Evolutionary conservation across 192 early-diverging fungal species (phyloP).

Genomic region (Dispira parvispora): DNA sequence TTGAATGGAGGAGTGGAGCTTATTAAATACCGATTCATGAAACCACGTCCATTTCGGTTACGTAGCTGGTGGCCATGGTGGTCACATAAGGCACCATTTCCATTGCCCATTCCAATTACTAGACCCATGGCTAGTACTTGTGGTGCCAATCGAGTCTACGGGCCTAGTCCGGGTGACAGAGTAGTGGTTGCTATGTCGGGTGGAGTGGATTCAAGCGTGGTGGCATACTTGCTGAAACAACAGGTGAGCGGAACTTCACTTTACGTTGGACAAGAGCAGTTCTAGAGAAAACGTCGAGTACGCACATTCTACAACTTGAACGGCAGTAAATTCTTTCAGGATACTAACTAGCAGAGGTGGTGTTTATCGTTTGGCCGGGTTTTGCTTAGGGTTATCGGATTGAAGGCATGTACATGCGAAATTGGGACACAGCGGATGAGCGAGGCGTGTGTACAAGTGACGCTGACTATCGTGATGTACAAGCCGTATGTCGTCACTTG

Average conservation of each 20-base stretch:
- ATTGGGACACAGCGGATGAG: constrained; percentile 84
- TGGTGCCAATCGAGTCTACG: background rate
- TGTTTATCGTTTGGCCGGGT: background rate
- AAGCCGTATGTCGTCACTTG: constrained; percentile 45
- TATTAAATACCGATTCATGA: too few relatives aligned
- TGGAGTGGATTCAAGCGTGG: constrained; percentile 85
- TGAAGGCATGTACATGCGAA: constrained; percentile 80
- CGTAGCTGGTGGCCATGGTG: too few relatives aligned
- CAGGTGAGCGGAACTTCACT: constrained; percentile 18
- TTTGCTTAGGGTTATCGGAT: constrained; percentile 32
- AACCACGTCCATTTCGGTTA: too few relatives aligned
- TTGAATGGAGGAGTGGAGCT: too few relatives aligned
- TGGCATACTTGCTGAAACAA: constrained; percentile 52
- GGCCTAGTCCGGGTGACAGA: constrained; percentile 12
- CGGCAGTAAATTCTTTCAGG: too few relatives aligned
- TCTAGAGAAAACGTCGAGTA: background rate
- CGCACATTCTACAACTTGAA: background rate
- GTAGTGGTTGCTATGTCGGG: constrained; percentile 84
- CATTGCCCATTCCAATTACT: too few relatives aligned
- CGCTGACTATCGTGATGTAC: constrained; percentile 63
- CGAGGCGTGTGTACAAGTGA: constrained; percentile 54
- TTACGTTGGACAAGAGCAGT: background rate
- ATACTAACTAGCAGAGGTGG: background rate
- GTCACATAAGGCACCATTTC: too few relatives aligned
- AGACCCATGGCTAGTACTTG: too few relatives aligned